A percentile compares a stretch with the other conserved stretches of the same genome.
These are phyloP conservation scores for Carpinus viminea DNA, from an alignment of 306 rosid genomes.

Conservation along the genomic window DNA sequence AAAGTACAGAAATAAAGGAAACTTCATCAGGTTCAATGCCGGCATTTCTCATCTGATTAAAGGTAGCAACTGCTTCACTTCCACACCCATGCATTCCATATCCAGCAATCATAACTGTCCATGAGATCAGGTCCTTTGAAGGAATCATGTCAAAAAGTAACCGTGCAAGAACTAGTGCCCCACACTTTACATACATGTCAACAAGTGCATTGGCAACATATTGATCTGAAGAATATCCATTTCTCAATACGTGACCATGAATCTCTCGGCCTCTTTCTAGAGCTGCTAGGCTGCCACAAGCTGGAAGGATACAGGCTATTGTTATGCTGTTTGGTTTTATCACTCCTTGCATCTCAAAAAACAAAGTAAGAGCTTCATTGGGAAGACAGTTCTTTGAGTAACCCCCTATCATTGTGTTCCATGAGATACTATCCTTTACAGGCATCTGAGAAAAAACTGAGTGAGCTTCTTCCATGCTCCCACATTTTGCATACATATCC, in stretches of 20 bases:
- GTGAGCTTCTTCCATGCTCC: slow-evolving; percentile 73
- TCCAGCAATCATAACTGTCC: slow-evolving; percentile 73
- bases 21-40: slow-evolving; percentile 60
- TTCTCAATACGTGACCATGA: slow-evolving; percentile 56
- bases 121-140: slow-evolving; percentile 57
- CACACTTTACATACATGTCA: slow-evolving; percentile 72
- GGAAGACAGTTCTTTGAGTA: slow-evolving; percentile 63
- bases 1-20: slow-evolving; percentile 63
- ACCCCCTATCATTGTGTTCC: slow-evolving; percentile 82
- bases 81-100: slow-evolving; percentile 81
- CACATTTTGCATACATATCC: slow-evolving; percentile 88
- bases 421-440: slow-evolving; percentile 56
- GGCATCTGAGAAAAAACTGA: slow-evolving; percentile 50
- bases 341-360: slow-evolving; percentile 51
- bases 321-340: slow-evolving; percentile 52
- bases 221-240: slow-evolving; percentile 43
- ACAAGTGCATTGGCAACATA: slow-evolving; percentile 61
- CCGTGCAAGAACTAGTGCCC: slow-evolving; percentile 53
- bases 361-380: slow-evolving; percentile 55
- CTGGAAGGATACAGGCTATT: slow-evolving; percentile 62
- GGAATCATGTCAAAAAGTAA: slow-evolving; percentile 50
- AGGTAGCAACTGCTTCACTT: slow-evolving; percentile 56
- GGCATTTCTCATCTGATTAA: slow-evolving; percentile 50
- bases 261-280: slow-evolving; percentile 66
- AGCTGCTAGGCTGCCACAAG: slow-evolving; percentile 75